phyloP scores from a whole-genome alignment of 2,329 filamentous ascomycete genomes.

The Diplodia mutila region DNA sequence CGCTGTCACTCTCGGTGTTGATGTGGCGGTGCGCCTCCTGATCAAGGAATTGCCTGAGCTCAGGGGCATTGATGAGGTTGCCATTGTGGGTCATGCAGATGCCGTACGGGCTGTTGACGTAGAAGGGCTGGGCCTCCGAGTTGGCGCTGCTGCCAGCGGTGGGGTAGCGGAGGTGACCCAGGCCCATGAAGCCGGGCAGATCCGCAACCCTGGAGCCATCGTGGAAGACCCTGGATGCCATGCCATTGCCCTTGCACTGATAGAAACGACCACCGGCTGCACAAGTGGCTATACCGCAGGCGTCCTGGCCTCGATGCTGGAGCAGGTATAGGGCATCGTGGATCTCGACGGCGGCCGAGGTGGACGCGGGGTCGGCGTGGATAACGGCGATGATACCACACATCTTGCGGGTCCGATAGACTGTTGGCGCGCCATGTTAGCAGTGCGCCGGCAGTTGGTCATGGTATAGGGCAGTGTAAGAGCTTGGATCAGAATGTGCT shows the following conservation, averaged over 20 bases:
- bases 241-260: slow-evolving; percentile 88
- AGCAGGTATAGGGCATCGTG: slow-evolving; percentile 45
- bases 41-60: slow-evolving; percentile 73
- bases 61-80: slow-evolving; percentile 79
- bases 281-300: slow-evolving; percentile 79
- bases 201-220: slow-evolving; percentile 75
- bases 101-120: slow-evolving; percentile 83
- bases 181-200: slow-evolving; percentile 82
- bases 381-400: slow-evolving; percentile 57
- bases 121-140: slow-evolving; percentile 89
- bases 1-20: slow-evolving; percentile 88
- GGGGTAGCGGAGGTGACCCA: slow-evolving; percentile 86
- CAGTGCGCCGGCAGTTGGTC: not conserved
- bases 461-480: not conserved
- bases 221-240: slow-evolving; percentile 82
- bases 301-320: slow-evolving; percentile 78
- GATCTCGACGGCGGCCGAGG: slow-evolving; percentile 47
- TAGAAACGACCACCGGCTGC: slow-evolving; percentile 77
- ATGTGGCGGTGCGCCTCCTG: slow-evolving; percentile 80
- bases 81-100: slow-evolving; percentile 84
- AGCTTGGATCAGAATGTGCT: slow-evolving; percentile 28
- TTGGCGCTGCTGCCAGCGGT: slow-evolving; percentile 84
- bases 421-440: not conserved
- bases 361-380: slow-evolving; percentile 46
- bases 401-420: slow-evolving; percentile 42